Conservation (phyloP, 352 stramenopile species). For the Pythium biforme region DNA sequence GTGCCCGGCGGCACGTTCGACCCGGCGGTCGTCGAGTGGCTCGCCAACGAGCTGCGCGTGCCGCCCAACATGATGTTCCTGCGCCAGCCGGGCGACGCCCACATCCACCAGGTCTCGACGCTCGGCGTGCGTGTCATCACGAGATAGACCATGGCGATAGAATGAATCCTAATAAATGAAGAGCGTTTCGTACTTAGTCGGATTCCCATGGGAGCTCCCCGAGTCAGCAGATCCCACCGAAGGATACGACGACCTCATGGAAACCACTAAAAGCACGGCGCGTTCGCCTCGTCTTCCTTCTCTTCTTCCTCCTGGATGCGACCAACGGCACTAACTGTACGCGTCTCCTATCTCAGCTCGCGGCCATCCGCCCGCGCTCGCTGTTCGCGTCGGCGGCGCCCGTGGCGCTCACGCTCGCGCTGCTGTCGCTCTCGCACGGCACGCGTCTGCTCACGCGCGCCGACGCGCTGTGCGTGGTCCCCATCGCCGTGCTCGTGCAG, state of each 20-base stretch:
- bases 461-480: slow-evolving; percentile 40
- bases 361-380: slow-evolving; percentile 50
- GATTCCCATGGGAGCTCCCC: neutral
- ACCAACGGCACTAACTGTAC: neutral
- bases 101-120: slow-evolving; percentile 87
- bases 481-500: slow-evolving; percentile 59
- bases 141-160: slow-evolving; percentile 26
- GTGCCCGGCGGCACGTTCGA: slow-evolving; percentile 58
- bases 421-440: slow-evolving; percentile 34
- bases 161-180: slow-evolving; percentile 6
- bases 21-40: slow-evolving; percentile 84
- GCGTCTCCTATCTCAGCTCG: slow-evolving; percentile 24
- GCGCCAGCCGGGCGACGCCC: slow-evolving; percentile 81
- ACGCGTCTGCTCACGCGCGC: slow-evolving; percentile 38
- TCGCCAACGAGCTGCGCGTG: slow-evolving; percentile 71
- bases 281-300: slow-evolving; percentile 12
- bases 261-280: slow-evolving; percentile 63
- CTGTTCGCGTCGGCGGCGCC: slow-evolving; percentile 57
- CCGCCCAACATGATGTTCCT: slow-evolving; percentile 94
- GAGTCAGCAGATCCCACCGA: neutral
- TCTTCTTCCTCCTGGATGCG: neutral
- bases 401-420: slow-evolving; percentile 50
- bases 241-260: slow-evolving; percentile 29
- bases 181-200: slow-evolving; percentile 30
- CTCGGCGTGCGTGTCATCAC: slow-evolving; percentile 90